Percentiles rank a stretch among this genome's conserved stretches.
phyloP scores from a whole-genome alignment of 1,139 yeast species.

The Magnusiomyces ingens region DNA sequence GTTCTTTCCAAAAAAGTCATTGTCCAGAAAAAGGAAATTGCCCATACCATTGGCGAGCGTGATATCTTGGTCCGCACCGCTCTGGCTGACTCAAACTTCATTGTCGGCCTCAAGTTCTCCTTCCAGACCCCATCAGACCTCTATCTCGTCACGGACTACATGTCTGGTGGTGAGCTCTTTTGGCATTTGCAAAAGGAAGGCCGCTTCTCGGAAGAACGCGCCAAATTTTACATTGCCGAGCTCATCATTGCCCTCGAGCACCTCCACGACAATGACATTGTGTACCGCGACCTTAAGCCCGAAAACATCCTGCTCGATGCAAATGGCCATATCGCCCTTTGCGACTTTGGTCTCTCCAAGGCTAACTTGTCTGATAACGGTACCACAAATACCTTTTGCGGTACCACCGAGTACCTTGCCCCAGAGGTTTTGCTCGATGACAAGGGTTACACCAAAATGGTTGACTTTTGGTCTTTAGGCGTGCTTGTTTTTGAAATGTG shows the following conservation, averaged over 20 bases:
- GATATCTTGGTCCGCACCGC: slow-evolving; percentile 87
- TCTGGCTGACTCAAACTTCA: slow-evolving; percentile 75
- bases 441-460: slow-evolving; percentile 91
- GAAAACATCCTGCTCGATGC: slow-evolving; percentile 92
- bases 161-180: slow-evolving; percentile 97
- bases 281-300: slow-evolving; percentile 91
- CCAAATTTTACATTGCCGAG: slow-evolving; percentile 94
- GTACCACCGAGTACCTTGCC: slow-evolving; percentile 94
- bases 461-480: slow-evolving; percentile 98
- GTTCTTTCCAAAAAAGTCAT: slow-evolving; percentile 88
- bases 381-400: slow-evolving; percentile 97
- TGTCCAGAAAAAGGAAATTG: slow-evolving; percentile 93
- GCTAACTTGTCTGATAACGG: slow-evolving; percentile 84
- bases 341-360: slow-evolving; percentile 94
- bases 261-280: slow-evolving; percentile 86
- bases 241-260: slow-evolving; percentile 86
- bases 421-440: slow-evolving; percentile 90
- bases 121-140: slow-evolving; percentile 92
- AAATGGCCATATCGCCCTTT: slow-evolving; percentile 93
- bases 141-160: slow-evolving; percentile 89
- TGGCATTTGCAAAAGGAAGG: slow-evolving; percentile 98
- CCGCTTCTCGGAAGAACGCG: slow-evolving; percentile 82
- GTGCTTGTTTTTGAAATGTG: slow-evolving; percentile 92
- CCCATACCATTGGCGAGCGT: slow-evolving; percentile 96
- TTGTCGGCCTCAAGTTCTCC: slow-evolving; percentile 90